Evolutionary conservation across 1,139 yeast genomes (phyloP).

Genomic region (Kodamaea alishanica): DNA sequence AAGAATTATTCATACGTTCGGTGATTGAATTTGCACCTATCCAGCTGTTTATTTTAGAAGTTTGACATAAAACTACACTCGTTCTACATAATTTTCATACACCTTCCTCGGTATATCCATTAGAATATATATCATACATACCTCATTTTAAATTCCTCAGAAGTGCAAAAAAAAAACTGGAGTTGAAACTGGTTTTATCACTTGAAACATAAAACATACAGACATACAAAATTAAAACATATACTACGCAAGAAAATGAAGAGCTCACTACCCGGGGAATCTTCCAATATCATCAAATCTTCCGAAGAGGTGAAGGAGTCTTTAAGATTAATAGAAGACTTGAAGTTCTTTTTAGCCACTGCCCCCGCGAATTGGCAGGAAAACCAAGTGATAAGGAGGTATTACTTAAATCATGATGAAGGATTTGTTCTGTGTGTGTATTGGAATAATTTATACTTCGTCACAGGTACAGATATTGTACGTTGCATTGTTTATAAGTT

Average conservation of each 20-base stretch:
- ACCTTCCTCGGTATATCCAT: no score
- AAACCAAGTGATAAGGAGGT: slow-evolving; percentile 81
- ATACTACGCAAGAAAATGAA: background rate
- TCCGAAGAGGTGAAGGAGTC: slow-evolving; percentile 43
- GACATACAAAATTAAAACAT: no score
- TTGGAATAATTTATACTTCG: slow-evolving; percentile 87
- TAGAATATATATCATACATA: no score
- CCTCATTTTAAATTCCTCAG: no score
- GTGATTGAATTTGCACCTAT: no score
- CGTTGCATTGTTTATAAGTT: slow-evolving; percentile 86
- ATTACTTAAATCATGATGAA: slow-evolving; percentile 82
- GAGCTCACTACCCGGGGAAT: background rate
- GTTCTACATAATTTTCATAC: no score
- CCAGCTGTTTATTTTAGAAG: no score
- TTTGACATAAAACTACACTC: no score
- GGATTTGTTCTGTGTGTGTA: slow-evolving; percentile 87
- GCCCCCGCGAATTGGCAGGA: slow-evolving; percentile 96
- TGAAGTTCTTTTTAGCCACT: slow-evolving; percentile 80
- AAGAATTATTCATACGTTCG: no score
- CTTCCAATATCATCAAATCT: slow-evolving; percentile 1
- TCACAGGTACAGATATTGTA: slow-evolving; percentile 95
- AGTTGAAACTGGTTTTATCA: no score
- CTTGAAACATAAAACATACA: no score
- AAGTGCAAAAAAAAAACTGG: no score
- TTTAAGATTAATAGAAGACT: slow-evolving; percentile 63